Conservation (phyloP, 345 rosid genomes). For the Citrus sinensis region DVS_A1.0 CM039168.1:27936501-27937000, state of each 20-base stretch:
- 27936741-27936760: too few species aligned
- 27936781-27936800: too few species aligned
- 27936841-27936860: not conserved
- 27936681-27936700: too few species aligned
- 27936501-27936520: not conserved
- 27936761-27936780: too few species aligned
- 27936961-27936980: not conserved
- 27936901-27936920: not conserved
- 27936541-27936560: constrained; percentile 30
- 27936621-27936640: too few species aligned
- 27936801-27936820: not conserved
- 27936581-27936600: constrained; percentile 16
- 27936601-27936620: not conserved
- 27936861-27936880: not conserved
- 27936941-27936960: not conserved
- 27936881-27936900: not conserved
- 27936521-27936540: not conserved
- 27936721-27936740: too few species aligned
- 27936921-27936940: not conserved
- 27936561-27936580: constrained; percentile 34
- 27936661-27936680: too few species aligned
- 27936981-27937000: not conserved
- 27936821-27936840: not conserved
- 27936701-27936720: too few species aligned
- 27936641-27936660: too few species aligned